Evolutionary conservation across 805 yeast species (phyloP), one percentile per base, ranked within the genome.

Genomic region (Cyberlindnera mississippiensis): DNA sequence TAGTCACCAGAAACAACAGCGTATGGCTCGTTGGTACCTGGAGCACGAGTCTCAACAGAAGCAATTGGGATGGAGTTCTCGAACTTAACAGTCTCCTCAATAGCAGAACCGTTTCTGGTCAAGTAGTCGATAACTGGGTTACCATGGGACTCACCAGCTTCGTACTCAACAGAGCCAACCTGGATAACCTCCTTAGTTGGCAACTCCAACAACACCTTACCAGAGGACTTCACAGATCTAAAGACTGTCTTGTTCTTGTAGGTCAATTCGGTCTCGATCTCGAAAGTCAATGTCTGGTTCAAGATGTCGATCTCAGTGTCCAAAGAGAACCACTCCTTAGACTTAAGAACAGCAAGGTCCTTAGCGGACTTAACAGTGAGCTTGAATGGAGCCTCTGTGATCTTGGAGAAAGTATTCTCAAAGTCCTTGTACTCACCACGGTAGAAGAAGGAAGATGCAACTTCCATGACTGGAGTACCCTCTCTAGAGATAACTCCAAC

Each of bases 241-340:
- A 75, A 91, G 35, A 89, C 80, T 38, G 74, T 70, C 48, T 80
- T 83, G 59, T 81, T 73, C 73, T 85, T 86, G 77, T 76, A 91
- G 50, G 84, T 78, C 60, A 86, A 82, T 50, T 82, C 79, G 28
- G 98, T 85, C 61, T 85, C 82, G 56, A 88, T 82, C 68, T 96
- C 82, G 76, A 93, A 91, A 33, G 88, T 86, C 62, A 93, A 74
- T 36, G 85, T 80, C 72, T 89, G 79, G 60, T 81, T 78, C 55
- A 86, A 72, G 57, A 93, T 72, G 49, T 86, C 89, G 53, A 79
- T 69, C 35, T 75, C 78, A 46, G 76, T 78, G 56, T 81, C 85
- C 55, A 86, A 74, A 60, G 87, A 88, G 80, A 95, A 91, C 99
- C 99, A 93, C 69, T 93, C 98, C 75, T 93, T 93, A 19, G 98